Percentiles rank a stretch among this genome's conserved stretches.
These are phyloP conservation scores for Pseudohalonectria lignicola DNA, from an alignment of 2,329 filamentous ascomycete species.

Conservation along the genomic window DNA sequence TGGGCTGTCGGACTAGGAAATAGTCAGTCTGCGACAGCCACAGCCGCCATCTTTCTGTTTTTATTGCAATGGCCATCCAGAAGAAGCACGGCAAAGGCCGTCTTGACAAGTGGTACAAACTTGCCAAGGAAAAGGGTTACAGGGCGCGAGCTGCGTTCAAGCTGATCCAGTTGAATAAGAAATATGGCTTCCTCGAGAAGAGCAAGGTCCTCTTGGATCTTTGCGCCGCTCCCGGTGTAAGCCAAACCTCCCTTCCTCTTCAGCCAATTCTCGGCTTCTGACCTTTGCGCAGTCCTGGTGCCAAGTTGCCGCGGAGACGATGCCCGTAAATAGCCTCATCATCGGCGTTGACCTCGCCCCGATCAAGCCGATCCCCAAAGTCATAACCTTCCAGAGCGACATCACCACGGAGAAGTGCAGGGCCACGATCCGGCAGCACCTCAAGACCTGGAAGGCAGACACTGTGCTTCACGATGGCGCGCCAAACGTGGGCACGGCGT, in stretches of 20 bases:
- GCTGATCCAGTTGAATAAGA: constrained; percentile 96
- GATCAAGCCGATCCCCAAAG: constrained; percentile 89
- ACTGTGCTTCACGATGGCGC: constrained; percentile 94
- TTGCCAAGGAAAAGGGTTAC: constrained; percentile 98
- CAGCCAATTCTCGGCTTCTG: neutral
- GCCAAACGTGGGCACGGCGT: constrained; percentile 94
- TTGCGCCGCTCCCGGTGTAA: constrained; percentile 86
- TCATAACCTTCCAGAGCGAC: constrained; percentile 93
- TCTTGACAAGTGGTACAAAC: constrained; percentile 97
- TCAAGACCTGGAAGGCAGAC: constrained; percentile 95
- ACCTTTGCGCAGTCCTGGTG: constrained; percentile 62
- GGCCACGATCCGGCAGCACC: constrained; percentile 74
- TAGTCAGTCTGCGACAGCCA: too few relatives aligned
- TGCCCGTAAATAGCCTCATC: constrained; percentile 84
- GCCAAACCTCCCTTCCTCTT: constrained; percentile 17
- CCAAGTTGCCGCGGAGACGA: constrained; percentile 90
- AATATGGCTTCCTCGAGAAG: constrained; percentile 96
- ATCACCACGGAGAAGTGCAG: constrained; percentile 97
- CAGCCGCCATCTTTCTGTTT: too few relatives aligned
- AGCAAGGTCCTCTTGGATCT: constrained; percentile 95
- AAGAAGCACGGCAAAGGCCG: constrained; percentile 99
- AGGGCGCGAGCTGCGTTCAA: constrained; percentile 95
- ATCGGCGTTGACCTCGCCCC: constrained; percentile 89
- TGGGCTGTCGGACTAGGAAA: too few relatives aligned
- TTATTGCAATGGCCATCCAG: constrained; percentile 92